phyloP scores from a whole-genome alignment of 2,329 filamentous ascomycete genomes.

The Alternaria sp. region DNA sequence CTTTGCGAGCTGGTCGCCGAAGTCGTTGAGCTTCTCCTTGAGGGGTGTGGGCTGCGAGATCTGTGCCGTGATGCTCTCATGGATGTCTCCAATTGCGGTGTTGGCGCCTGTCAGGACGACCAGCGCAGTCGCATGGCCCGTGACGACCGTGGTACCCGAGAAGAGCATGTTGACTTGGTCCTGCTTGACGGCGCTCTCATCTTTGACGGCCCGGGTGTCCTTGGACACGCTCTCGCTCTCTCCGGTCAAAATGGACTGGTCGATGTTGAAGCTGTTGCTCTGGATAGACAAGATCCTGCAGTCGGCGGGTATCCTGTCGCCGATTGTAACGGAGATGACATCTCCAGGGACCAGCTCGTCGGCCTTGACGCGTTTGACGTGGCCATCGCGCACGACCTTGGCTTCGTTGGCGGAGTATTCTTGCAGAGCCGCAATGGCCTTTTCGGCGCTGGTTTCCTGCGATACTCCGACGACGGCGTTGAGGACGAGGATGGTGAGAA shows the following conservation, averaged over 20 bases:
- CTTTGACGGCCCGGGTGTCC: conserved; percentile 71
- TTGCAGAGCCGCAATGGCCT: conserved; percentile 95
- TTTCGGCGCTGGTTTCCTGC: conserved; percentile 97
- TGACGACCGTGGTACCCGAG: conserved; percentile 96
- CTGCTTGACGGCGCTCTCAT: conserved; percentile 89
- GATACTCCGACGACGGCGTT: conserved; percentile 98
- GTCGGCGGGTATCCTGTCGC: conserved; percentile 92
- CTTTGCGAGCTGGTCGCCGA: conserved; percentile 94
- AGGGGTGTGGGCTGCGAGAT: conserved; percentile 96
- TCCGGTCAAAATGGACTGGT: conserved; percentile 95
- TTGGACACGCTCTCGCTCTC: conserved; percentile 98
- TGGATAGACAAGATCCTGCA: conserved; percentile 88
- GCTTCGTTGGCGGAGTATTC: conserved; percentile 99
- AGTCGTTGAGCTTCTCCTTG: conserved; percentile 99
- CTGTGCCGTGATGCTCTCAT: conserved; percentile 97
- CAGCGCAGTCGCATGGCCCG: conserved; percentile 87
- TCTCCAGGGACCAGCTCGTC: conserved; percentile 96
- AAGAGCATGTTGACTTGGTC: conserved; percentile 98
- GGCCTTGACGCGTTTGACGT: conserved; percentile 84
- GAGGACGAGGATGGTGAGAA: conserved; percentile 93
- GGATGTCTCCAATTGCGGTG: conserved; percentile 97
- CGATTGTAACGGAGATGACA: conserved; percentile 84
- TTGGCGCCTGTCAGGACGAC: conserved; percentile 88
- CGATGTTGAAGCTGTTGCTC: conserved; percentile 96
- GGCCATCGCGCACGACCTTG: conserved; percentile 86